These are phyloP conservation scores for Vinca major DNA, from an alignment of 305 asterid species.

Conservation along the genomic window DNA sequence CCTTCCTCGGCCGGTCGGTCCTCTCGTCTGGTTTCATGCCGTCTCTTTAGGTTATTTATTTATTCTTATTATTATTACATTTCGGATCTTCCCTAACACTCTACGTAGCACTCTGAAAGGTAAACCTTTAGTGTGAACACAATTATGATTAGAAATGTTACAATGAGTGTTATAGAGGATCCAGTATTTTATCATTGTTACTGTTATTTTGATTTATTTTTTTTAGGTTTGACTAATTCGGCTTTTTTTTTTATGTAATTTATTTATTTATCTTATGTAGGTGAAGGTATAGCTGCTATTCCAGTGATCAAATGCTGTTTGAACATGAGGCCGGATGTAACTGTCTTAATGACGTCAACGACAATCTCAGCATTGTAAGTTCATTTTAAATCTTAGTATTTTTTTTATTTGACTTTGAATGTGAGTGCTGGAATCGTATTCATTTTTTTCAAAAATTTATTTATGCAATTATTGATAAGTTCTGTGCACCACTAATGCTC, in stretches of 20 bases:
- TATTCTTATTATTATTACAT: too few relatives aligned
- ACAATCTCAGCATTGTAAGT: constrained; percentile 82
- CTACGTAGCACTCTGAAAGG: too few relatives aligned
- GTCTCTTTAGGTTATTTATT: constrained; percentile 59
- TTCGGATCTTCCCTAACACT: too few relatives aligned
- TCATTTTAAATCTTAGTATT: not conserved
- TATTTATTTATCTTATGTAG: constrained; percentile 24
- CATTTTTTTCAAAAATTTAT: not conserved
- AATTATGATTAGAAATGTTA: too few relatives aligned
- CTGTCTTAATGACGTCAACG: constrained; percentile 80
- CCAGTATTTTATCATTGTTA: not conserved
- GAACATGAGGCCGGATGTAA: constrained; percentile 56
- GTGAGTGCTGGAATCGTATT: constrained; percentile 5
- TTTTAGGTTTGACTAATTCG: not conserved
- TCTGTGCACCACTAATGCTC: too few relatives aligned
- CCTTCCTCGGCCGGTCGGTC: constrained; percentile 59
- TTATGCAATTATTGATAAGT: not conserved
- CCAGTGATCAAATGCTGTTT: constrained; percentile 70
- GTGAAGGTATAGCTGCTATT: constrained; percentile 83
- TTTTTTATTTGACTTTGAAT: not conserved
- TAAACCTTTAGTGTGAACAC: too few relatives aligned
- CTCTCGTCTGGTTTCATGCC: constrained; percentile 89
- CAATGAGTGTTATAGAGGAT: too few relatives aligned
- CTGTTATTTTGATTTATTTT: not conserved
- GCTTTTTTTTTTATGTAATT: not conserved